Evolutionary conservation across 2,329 filamentous ascomycete species (phyloP), one percentile per base, ranked within the genome.

Genomic region (Diaporthe sp.): DNA sequence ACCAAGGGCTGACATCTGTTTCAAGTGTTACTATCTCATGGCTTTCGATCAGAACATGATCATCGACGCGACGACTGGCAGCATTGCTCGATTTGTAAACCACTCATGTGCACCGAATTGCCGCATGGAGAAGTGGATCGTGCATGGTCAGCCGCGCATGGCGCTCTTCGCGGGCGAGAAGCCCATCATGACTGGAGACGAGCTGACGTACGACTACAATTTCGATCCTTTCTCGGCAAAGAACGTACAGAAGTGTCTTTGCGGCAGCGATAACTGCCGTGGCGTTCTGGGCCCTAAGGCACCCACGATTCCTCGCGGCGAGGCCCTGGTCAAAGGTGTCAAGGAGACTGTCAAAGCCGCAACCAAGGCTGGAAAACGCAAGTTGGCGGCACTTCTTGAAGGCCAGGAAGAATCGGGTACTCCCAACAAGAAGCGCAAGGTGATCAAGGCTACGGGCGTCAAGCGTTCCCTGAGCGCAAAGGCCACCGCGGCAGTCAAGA

Each of bases 31-130:
- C 85, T 99, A 99, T 84, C 88, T 99, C 68, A 99, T 99, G 97
- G 95, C 95, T 74, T 98, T 98, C 82, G 96, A 98, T 82, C 95
- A 98, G 84, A 97, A 97, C 84, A 97, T 98, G 92, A 98, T 98
- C 81, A 98, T 99, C 78, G 97, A 99, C 86, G 97, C 96, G 47
- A 98, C 96, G 39, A 95, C 95, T 74, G 97, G 97, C 80, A 98
- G 95, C 79, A 98, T 98, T 84, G 96, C 97, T 81, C 94, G 97
- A 74, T 99, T 99, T 84, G 96, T 99, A 83, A 99, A 99, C 83
- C 97, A 99, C 84, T 98, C 95, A 25, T 99, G 97, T 85, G 93
- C 94, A 75, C 97, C 97, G 3, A 99, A 99, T 82, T 98, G 96
- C 85, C 92, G 94, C 77, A 98, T 99, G 96, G 95, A 98, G 81